Conservation (phyloP, 2,329 filamentous ascomycete genomes). For the Xylaria sp. region DNA sequence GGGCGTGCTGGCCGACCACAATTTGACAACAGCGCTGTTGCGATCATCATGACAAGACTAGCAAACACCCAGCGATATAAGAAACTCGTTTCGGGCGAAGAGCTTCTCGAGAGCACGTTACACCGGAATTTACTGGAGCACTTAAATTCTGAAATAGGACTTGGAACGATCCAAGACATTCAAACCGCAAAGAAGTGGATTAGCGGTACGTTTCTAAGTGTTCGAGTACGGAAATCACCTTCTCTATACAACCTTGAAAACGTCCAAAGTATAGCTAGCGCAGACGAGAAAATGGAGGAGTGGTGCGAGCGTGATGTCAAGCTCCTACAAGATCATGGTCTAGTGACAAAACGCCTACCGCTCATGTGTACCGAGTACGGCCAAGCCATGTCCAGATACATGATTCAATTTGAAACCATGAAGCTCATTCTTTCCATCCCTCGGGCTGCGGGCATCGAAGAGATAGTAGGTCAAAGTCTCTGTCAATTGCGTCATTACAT, state of each 20-base stretch:
- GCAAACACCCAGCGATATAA: slow-evolving; percentile 75
- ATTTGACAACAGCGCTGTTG: slow-evolving; percentile 79
- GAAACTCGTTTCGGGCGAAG: slow-evolving; percentile 76
- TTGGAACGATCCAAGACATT: slow-evolving; percentile 76
- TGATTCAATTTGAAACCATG: slow-evolving; percentile 84
- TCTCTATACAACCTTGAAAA: slow-evolving; percentile 74
- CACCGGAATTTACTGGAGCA: slow-evolving; percentile 85
- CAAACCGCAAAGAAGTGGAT: slow-evolving; percentile 79
- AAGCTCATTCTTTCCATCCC: slow-evolving; percentile 72
- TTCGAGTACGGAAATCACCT: slow-evolving; percentile 78
- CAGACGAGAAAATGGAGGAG: slow-evolving; percentile 73
- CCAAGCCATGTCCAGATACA: slow-evolving; percentile 84
- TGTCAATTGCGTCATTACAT: not conserved
- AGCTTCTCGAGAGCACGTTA: slow-evolving; percentile 80
- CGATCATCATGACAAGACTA: slow-evolving; percentile 81
- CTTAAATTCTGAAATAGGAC: slow-evolving; percentile 83
- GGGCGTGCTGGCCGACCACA: slow-evolving; percentile 86
- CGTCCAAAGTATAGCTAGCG: slow-evolving; percentile 58
- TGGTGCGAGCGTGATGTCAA: slow-evolving; percentile 77
- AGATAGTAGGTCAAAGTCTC: slow-evolving; percentile 68
- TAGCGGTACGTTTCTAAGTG: slow-evolving; percentile 79
- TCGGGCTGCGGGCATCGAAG: slow-evolving; percentile 68
- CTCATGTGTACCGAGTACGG: slow-evolving; percentile 78
- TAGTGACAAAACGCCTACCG: slow-evolving; percentile 62
- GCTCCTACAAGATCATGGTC: slow-evolving; percentile 68